These are phyloP conservation scores for Nissolia schottii DNA, from an alignment of 306 rosid species.

Conservation along the genomic window DNA sequence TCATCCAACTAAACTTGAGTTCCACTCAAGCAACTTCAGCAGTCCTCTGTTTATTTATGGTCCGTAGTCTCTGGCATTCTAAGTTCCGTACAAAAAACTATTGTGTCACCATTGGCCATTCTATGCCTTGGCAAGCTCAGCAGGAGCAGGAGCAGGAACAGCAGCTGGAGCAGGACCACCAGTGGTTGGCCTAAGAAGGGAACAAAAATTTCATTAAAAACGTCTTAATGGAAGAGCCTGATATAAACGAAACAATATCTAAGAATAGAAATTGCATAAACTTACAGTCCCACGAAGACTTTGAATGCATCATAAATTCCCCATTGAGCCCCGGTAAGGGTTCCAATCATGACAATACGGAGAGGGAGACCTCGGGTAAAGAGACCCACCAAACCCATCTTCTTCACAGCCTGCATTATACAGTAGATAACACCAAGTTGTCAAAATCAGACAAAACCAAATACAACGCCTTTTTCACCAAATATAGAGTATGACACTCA, in stretches of 20 bases:
- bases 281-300: conserved; percentile 93
- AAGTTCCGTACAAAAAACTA: conserved; percentile 28
- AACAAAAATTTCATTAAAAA: conserved; percentile 13
- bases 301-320: conserved; percentile 94
- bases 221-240: neutral
- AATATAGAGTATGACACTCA: conserved; percentile 34
- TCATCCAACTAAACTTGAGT: conserved; percentile 31
- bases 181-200: conserved; percentile 76
- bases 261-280: conserved; percentile 9
- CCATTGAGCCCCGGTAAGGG: conserved; percentile 99
- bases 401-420: conserved; percentile 73
- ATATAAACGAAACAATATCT: neutral
- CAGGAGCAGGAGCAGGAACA: conserved; percentile 15
- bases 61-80: conserved; percentile 36
- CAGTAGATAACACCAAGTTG: neutral
- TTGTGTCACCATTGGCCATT: conserved; percentile 1
- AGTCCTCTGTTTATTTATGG: conserved; percentile 49
- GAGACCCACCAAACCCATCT: conserved; percentile 75
- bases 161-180: conserved; percentile 73
- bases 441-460: neutral
- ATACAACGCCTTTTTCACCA: neutral
- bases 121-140: conserved; percentile 31
- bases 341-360: conserved; percentile 95
- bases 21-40: conserved; percentile 44
- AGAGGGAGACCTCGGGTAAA: conserved; percentile 96